Evolutionary conservation across 495 filamentous ascomycete genomes (phyloP), one percentile per base, ranked within the genome.

Genomic region (Lophium mytilinum): DNA sequence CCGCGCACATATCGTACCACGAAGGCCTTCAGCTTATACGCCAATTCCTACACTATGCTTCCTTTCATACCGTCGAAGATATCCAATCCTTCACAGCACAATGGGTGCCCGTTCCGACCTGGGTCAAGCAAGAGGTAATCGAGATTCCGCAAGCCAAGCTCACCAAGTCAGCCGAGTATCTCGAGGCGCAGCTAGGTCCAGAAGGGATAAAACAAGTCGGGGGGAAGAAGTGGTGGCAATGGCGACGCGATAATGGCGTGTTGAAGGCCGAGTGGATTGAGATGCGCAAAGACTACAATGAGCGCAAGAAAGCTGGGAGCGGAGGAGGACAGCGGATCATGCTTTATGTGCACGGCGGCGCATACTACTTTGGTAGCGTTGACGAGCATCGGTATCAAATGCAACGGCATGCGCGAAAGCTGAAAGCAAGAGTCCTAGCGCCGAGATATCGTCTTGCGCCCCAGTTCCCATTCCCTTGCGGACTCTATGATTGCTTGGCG

Each of bases 301-400:
- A 84, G 64, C 79, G 86, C 52, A 86, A 85, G 70, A 85, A 83
- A 69, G 77, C 77, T 65, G 69, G 70, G 0, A 72, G 68, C 3
- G 77, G 79, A 48, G 71, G 78, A 33, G 76, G 78, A 8, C 87
- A 85, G 61, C 81, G 88, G 30, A 83, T 93, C 21, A 95, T 97
- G 85, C 74, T 97, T 21, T 97, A 97, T 71, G 79, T 96, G 9
- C 92, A 96, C 66, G 92, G 92, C 4, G 84, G 85, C 1, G 85
- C 85, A 24, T 88, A 88, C 66, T 88, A 82, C 64, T 97, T 97
- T 65, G 92, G 92, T 1, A 94, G 88, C 64, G 82, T 96, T 19
- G 90, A 96, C 66, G 90, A 92, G 66, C 92, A 97, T 75, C 84
- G 92, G 18, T 96, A 96, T 71, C 91, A 95, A 75, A 82, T 97